Percentiles rank a stretch among this genome's conserved stretches.
Conservation (phyloP, 2,329 filamentous ascomycete genomes). For the Calonectria honghensis region DNA sequence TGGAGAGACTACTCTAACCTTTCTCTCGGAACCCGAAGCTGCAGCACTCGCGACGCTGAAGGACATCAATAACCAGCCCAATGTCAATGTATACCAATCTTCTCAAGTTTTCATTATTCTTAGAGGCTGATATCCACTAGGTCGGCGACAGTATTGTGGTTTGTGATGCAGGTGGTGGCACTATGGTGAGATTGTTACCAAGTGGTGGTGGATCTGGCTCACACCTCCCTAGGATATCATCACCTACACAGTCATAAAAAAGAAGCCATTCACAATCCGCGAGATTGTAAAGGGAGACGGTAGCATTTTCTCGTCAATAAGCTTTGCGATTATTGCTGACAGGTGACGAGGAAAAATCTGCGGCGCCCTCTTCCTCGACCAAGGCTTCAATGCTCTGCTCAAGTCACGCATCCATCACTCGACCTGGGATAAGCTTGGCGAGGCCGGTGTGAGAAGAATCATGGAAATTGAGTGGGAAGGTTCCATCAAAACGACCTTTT, state of each 20-base stretch:
- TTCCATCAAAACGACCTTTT: slow-evolving; percentile 55
- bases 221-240: slow-evolving; percentile 61
- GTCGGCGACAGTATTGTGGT: slow-evolving; percentile 57
- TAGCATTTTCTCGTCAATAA: slow-evolving; percentile 31
- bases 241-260: slow-evolving; percentile 58
- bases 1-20: slow-evolving; percentile 58
- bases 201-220: not conserved
- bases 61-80: slow-evolving; percentile 50
- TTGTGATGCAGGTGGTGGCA: slow-evolving; percentile 63
- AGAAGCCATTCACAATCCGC: slow-evolving; percentile 55
- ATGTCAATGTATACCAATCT: slow-evolving; percentile 47
- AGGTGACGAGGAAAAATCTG: slow-evolving; percentile 59
- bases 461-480: slow-evolving; percentile 56
- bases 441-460: slow-evolving; percentile 33
- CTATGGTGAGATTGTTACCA: slow-evolving; percentile 55
- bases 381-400: slow-evolving; percentile 58
- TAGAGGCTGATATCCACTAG: slow-evolving; percentile 26
- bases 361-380: slow-evolving; percentile 65
- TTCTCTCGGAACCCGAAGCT: slow-evolving; percentile 68
- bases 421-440: slow-evolving; percentile 41
- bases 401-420: slow-evolving; percentile 46
- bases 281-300: slow-evolving; percentile 64
- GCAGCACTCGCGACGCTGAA: slow-evolving; percentile 63
- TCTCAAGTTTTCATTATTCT: not conserved
- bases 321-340: not conserved